Evolutionary conservation across 1,139 yeast species (phyloP), one percentile per base, ranked within the genome.

Genomic region (Yamadazyma buinensis): DNA sequence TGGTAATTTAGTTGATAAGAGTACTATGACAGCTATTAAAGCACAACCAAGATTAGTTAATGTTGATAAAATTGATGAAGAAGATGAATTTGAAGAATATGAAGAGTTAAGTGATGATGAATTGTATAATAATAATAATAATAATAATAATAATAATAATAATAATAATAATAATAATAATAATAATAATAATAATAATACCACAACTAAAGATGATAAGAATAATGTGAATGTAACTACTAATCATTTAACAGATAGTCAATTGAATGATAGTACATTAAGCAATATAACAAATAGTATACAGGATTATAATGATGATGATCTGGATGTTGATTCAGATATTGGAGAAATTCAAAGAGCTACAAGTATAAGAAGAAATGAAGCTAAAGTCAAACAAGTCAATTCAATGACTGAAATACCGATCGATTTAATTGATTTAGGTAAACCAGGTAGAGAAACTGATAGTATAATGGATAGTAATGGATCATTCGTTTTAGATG

Each of bases 31-130:
- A 0, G 90, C 90, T 4, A 78, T 82, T 36, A 73, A 77, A 46
- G 90, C 83, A 2, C 82, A 73, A 46, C 88, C 92, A 1, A 64
- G 73, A 41, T 61, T 83, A 43, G 82, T 84, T 19, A 72, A 75
- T 35, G 76, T 80, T 12, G 73, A 67, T 28, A 63, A 71, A 38
- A 73, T 73, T 37, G 72, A 64, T 23, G 78, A 32, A 47, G 75
- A 66, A 35, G 72, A 72, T 26, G 78, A 66, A 44, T 75, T 68
- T 18, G 64, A 57, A 21, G 28, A 25, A 7, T 12, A 18, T 15
- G 59, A 54, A 9, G 59, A 54, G 8, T 54, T 49, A 4, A 51
- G 43, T 28, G 46, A 40, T 9, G 50, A 44, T 15, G 49, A 39
- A 12, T 37, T 35, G 11, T 37, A 34, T 25, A 43, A 37, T 9